Base-by-base conservation (phyloP, 306 rosid genomes). In the Acacia melanoxylon region DNA sequence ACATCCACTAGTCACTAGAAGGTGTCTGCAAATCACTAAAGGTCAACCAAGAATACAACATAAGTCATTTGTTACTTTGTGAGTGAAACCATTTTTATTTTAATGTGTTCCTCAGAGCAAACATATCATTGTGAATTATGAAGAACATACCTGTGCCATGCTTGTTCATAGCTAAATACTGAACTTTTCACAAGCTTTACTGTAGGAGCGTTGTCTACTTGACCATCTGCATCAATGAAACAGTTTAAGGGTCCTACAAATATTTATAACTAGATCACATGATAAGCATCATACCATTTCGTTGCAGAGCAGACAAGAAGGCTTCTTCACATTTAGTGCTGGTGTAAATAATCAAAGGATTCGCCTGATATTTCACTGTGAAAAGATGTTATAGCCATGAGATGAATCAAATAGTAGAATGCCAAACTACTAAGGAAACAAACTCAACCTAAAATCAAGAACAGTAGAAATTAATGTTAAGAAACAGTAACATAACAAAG, bases 131-230 rank as follows among this genome's bases (percentile, higher is more conserved):
- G 40, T 68, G 84, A 68, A 78, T 65, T 24, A 4, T 37, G 54
- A 56, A 65, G 10, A 79, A 49, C 44, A 78, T 88, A 95, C 99
- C 99, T 91, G 80, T 95, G 99, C 98, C 99, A 95, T 41, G 98
- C 98, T 85, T 95, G 99, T 91, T 95, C 99, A 78, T 90, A 95
- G 88, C 94, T 91, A 91, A 95, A 93, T 81, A 93, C 84, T 83
- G 99, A 91, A 85, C 95, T 95, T 86, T 95, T 95, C 44, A 95
- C 93, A 77, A 95, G 92, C 92, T 93, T 95, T 78, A 95, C 93
- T 4, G 89, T 77, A 48, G 90, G 91, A 80, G 89, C 85, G 88
- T 92, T 94, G 19, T 86, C 81, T 45, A 66, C 84, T 78, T 33
- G 45, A 33, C 86, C 98, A 83, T 90, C 99, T 95, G 94, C 86